These are phyloP conservation scores for Irpex sp. DNA, from an alignment of 1,284 basidiomycete genomes.

Conservation along the genomic window DNA sequence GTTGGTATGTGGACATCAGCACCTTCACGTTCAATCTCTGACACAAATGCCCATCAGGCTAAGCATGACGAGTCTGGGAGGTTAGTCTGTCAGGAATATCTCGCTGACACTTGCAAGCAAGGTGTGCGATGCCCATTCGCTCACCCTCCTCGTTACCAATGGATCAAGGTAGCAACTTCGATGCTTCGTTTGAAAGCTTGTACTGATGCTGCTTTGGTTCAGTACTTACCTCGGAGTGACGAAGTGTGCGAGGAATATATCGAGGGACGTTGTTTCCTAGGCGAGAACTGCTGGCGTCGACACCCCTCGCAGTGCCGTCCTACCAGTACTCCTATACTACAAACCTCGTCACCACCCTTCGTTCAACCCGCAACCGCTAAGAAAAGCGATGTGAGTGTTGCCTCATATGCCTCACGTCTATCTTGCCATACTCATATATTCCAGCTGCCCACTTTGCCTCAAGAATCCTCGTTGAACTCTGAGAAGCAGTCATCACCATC, in stretches of 20 bases:
- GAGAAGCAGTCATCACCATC: too few relatives aligned
- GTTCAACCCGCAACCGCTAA: too few relatives aligned
- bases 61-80: too few relatives aligned
- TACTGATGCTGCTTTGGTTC: not conserved
- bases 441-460: too few relatives aligned
- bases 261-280: constrained; percentile 3
- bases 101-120: not conserved
- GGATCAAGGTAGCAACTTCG: constrained; percentile 2
- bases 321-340: too few relatives aligned
- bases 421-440: too few relatives aligned
- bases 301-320: not conserved
- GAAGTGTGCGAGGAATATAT: constrained; percentile 3
- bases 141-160: constrained; percentile 8
- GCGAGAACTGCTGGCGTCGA: not conserved
- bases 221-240: not conserved
- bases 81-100: not conserved
- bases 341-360: too few relatives aligned
- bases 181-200: not conserved
- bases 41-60: too few relatives aligned
- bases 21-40: too few relatives aligned
- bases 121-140: not conserved
- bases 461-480: too few relatives aligned
- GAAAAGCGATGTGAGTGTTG: not conserved
- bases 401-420: not conserved
- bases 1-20: too few relatives aligned